These are phyloP conservation scores for Takakia lepidozioides DNA, from an alignment of 225 moss, liverwort and hornwort genomes.

Conservation along the genomic window DNA sequence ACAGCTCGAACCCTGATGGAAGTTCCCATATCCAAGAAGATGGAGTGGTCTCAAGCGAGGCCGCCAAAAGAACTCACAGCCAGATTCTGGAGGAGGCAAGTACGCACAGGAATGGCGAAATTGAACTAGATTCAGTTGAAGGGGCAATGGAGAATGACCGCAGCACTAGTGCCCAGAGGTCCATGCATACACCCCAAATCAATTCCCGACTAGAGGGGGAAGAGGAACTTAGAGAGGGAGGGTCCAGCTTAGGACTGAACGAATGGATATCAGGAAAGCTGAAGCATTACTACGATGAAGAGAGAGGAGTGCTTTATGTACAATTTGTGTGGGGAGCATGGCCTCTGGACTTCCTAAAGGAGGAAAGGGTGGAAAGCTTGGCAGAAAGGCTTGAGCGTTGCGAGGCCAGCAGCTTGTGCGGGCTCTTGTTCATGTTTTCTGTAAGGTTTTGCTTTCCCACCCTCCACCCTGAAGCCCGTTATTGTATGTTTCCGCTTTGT, in stretches of 20 bases:
- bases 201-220: conserved; percentile 18
- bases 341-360: conserved; percentile 45
- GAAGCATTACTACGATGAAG: conserved; percentile 75
- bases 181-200: too few relatives aligned
- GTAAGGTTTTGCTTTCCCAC: conserved; percentile 93
- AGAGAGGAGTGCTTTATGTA: conserved; percentile 84
- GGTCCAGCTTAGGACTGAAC: conserved; percentile 26
- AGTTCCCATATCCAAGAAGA: too few relatives aligned
- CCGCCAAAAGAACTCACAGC: conserved; percentile 13
- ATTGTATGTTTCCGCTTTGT: not conserved
- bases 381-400: conserved; percentile 61
- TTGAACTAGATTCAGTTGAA: conserved; percentile 9
- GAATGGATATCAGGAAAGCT: conserved; percentile 57
- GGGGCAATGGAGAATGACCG: conserved; percentile 1
- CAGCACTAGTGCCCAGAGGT: too few relatives aligned
- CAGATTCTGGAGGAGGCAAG: conserved; percentile 1
- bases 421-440: conserved; percentile 99
- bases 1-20: too few relatives aligned
- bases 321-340: conserved; percentile 77
- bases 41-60: too few relatives aligned
- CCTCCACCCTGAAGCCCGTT: too few relatives aligned
- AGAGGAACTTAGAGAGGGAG: conserved; percentile 11
- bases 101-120: conserved; percentile 7
- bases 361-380: conserved; percentile 41
- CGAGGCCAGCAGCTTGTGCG: conserved; percentile 77